A percentile compares a stretch with the other conserved stretches of the same genome.
Evolutionary conservation across 2,329 filamentous ascomycete species (phyloP).

Genomic region (Penicillium brevicompactum): DNA sequence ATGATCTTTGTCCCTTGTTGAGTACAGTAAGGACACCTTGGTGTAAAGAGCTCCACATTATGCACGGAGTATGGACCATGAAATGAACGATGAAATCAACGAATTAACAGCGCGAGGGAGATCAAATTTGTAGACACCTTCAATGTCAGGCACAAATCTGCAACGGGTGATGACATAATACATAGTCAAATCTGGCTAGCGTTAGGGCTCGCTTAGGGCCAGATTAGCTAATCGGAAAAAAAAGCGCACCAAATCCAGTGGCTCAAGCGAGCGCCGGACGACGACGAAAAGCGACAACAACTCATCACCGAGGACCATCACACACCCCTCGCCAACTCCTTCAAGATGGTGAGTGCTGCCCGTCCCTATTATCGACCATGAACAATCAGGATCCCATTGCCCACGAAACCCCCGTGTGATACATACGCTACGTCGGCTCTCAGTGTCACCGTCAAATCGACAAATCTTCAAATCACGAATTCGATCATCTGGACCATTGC

Average conservation of each 20-base stretch:
- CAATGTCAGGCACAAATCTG: no score
- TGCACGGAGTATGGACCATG: no score
- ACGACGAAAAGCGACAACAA: slow-evolving; percentile 43
- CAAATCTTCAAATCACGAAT: slow-evolving; percentile 8
- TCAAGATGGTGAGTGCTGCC: slow-evolving; percentile 50
- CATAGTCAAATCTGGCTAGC: no score
- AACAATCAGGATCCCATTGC: slow-evolving; percentile 10
- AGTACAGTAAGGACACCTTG: background rate
- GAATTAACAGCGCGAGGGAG: no score
- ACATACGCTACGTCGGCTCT: slow-evolving; percentile 1
- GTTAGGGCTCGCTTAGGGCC: no score
- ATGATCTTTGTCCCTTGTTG: background rate
- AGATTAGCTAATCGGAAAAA: slow-evolving; percentile 31
- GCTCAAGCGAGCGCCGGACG: slow-evolving; percentile 35
- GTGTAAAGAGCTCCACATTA: no score
- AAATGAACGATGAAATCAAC: no score
- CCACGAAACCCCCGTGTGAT: slow-evolving; percentile 16
- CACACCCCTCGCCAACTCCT: slow-evolving; percentile 44
- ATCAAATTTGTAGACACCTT: no score
- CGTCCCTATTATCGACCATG: slow-evolving; percentile 12
- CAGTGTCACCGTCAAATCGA: slow-evolving; percentile 6
- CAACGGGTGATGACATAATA: no score
- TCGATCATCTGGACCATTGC: slow-evolving; percentile 19
- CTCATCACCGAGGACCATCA: slow-evolving; percentile 47
- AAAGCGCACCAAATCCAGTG: slow-evolving; percentile 41